Percentiles rank a stretch among this genome's conserved stretches.
Evolutionary conservation across 23 red algal species (phyloP).

Genomic region (Gracilaria caudata): DNA sequence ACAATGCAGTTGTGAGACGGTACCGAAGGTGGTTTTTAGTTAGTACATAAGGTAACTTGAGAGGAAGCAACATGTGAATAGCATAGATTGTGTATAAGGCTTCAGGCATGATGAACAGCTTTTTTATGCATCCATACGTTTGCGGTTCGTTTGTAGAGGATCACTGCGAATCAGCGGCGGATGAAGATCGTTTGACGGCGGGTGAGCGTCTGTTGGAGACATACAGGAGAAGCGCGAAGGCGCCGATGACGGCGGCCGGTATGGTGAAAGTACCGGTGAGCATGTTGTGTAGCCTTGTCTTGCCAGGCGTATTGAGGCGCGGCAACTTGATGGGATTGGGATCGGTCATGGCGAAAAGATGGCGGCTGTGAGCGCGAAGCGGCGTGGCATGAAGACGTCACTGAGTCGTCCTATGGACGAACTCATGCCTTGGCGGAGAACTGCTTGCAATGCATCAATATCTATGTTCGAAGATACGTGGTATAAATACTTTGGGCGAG

Average conservation of each 20-base stretch:
- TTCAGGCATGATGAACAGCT: background rate
- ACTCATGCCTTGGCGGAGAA: too few species aligned
- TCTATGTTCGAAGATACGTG: background rate
- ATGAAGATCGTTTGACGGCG: background rate
- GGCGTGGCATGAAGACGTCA: background rate
- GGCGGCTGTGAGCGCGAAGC: background rate
- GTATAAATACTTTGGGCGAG: background rate
- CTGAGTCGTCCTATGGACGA: too few species aligned
- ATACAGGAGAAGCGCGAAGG: background rate
- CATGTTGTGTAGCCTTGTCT: slow-evolving; percentile 10
- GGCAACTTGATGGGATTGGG: slow-evolving; percentile 3
- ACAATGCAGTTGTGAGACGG: background rate
- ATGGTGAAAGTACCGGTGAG: slow-evolving; percentile 20
- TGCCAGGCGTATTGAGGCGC: slow-evolving; percentile 24
- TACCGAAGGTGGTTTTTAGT: background rate
- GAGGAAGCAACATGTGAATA: background rate
- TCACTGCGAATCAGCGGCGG: background rate
- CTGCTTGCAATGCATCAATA: too few species aligned
- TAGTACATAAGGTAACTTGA: slow-evolving; percentile 6
- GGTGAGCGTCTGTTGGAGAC: background rate
- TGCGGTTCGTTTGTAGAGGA: background rate
- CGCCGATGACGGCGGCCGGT: background rate
- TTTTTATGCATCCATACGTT: background rate
- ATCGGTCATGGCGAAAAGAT: slow-evolving; percentile 1
- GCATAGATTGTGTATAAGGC: background rate